A percentile compares a stretch with the other conserved stretches of the same genome.
Evolutionary conservation across 2,329 filamentous ascomycete genomes (phyloP).

Genomic region (Uncinocarpus reesii): DNA sequence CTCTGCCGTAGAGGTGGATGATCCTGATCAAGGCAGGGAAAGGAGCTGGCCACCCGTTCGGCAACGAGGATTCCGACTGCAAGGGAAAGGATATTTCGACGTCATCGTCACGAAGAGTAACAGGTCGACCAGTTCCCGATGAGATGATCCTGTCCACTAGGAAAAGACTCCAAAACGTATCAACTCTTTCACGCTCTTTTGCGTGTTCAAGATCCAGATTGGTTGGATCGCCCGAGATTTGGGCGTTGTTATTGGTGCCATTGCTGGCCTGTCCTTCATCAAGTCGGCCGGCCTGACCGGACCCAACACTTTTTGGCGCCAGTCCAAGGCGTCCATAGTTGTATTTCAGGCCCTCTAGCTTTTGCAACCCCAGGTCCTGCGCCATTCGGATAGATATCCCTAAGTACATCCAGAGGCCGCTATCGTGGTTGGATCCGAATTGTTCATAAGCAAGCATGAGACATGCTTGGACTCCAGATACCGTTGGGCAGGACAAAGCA

Average conservation of each 20-base stretch:
- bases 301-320: constrained; percentile 47
- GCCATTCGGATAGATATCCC: constrained; percentile 78
- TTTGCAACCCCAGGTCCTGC: constrained; percentile 70
- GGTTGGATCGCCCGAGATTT: constrained; percentile 28
- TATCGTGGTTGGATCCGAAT: constrained; percentile 80
- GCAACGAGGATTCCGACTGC: constrained; percentile 42
- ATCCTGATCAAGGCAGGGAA: constrained; percentile 74
- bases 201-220: constrained; percentile 46
- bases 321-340: constrained; percentile 46
- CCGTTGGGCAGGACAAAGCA: constrained; percentile 69
- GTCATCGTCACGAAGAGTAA: constrained; percentile 73
- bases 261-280: constrained; percentile 39
- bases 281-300: constrained; percentile 31
- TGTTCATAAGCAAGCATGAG: constrained; percentile 78
- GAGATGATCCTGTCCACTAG: constrained; percentile 80
- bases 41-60: constrained; percentile 61
- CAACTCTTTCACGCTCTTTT: constrained; percentile 69
- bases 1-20: constrained; percentile 73
- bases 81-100: constrained; percentile 66
- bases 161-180: constrained; percentile 86
- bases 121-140: constrained; percentile 72
- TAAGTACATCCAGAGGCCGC: constrained; percentile 86
- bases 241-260: constrained; percentile 24
- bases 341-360: constrained; percentile 60
- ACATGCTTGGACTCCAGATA: constrained; percentile 74